phyloP scores from a whole-genome alignment of 352 stramenopile species.

The Phytophthora agathidicida region DNA sequence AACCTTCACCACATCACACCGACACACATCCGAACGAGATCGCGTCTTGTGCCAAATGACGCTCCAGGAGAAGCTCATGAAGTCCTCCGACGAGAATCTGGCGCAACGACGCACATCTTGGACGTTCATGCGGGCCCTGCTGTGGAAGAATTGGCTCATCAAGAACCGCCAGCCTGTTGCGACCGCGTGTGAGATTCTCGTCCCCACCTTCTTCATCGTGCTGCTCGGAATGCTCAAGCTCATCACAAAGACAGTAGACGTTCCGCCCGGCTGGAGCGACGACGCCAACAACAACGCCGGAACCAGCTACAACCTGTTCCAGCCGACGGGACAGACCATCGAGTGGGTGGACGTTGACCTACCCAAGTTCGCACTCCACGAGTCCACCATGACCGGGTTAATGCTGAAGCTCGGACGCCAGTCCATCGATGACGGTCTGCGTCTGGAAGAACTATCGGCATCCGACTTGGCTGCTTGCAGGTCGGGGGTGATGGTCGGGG shows the following conservation, averaged over 20 bases:
- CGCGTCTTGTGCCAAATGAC: neutral
- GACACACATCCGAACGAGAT: neutral
- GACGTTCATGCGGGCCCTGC: conserved; percentile 43
- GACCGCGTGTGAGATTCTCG: conserved; percentile 55
- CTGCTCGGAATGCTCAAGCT: conserved; percentile 63
- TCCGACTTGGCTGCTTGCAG: conserved; percentile 35
- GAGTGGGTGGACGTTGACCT: conserved; percentile 31
- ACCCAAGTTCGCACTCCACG: conserved; percentile 59
- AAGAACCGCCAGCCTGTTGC: conserved; percentile 63
- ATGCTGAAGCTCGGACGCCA: conserved; percentile 52
- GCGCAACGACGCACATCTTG: conserved; percentile 9
- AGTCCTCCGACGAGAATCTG: neutral
- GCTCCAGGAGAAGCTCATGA: conserved; percentile 3
- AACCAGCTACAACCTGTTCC: conserved; percentile 63
- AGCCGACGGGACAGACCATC: conserved; percentile 37
- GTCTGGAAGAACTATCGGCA: conserved; percentile 49
- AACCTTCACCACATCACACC: neutral
- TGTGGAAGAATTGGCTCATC: conserved; percentile 75
- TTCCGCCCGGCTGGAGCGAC: conserved; percentile 61
- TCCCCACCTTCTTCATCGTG: conserved; percentile 69
- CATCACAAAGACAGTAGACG: conserved; percentile 46
- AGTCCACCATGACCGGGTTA: conserved; percentile 60
- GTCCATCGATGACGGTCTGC: conserved; percentile 42
- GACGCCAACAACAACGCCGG: conserved; percentile 29
- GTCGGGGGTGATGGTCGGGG: conserved; percentile 29